phyloP scores from a whole-genome alignment of 2,329 filamentous ascomycete species.

The Aspergillus ochraceus region DNA sequence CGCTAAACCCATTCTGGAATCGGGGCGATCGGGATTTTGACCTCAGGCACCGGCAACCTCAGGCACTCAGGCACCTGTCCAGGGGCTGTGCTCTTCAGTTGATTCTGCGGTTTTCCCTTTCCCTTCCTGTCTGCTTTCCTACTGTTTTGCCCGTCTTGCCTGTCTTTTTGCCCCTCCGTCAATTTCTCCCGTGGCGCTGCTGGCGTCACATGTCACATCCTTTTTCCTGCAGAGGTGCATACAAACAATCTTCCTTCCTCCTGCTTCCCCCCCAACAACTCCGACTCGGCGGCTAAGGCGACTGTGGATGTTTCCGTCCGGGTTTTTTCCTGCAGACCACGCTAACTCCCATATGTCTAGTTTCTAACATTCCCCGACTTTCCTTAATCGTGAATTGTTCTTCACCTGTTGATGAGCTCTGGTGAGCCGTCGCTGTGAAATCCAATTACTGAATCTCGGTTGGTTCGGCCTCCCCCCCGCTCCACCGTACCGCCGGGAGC shows the following conservation, averaged over 20 bases:
- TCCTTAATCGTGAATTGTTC: slow-evolving; percentile 1
- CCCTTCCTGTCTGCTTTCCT: too few species aligned
- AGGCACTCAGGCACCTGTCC: too few species aligned
- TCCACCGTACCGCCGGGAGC: slow-evolving; percentile 14
- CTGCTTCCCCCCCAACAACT: background rate
- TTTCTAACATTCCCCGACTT: background rate
- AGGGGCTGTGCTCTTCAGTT: too few species aligned
- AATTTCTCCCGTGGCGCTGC: background rate
- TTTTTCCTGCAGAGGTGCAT: slow-evolving; percentile 14
- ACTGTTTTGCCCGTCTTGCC: background rate
- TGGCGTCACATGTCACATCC: slow-evolving; percentile 10
- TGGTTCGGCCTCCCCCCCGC: slow-evolving; percentile 18
- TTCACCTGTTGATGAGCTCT: slow-evolving; percentile 19
- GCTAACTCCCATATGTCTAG: background rate
- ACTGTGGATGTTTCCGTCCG: background rate
- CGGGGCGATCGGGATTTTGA: slow-evolving; percentile 27
- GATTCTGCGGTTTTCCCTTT: too few species aligned
- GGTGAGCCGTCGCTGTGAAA: slow-evolving; percentile 14
- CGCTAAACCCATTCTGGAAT: slow-evolving; percentile 36
- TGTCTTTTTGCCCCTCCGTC: background rate
- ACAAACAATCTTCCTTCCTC: slow-evolving; percentile 5
- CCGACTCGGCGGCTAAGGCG: background rate
- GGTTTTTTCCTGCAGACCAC: background rate
- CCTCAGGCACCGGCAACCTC: too few species aligned
- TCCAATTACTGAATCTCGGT: slow-evolving; percentile 20